A percentile compares a stretch with the other conserved stretches of the same genome.
phyloP scores from a whole-genome alignment of 2,329 filamentous ascomycete species.

The Paraconiothyrium sp. region DNA sequence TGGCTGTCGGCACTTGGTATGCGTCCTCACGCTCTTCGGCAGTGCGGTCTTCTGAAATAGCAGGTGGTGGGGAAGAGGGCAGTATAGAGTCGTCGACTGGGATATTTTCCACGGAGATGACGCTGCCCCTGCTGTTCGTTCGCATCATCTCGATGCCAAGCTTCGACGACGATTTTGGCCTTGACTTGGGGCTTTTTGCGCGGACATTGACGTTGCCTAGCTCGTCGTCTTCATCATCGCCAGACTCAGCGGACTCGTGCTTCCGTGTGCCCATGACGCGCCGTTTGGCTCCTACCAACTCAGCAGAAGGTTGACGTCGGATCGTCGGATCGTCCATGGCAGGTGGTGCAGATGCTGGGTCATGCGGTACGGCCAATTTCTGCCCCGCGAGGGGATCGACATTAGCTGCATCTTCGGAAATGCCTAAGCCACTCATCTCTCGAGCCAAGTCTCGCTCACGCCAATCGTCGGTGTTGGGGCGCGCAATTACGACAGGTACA shows the following conservation, averaged over 20 bases:
- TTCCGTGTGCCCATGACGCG: slow-evolving; percentile 78
- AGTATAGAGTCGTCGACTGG: slow-evolving; percentile 44
- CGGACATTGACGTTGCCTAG: slow-evolving; percentile 68
- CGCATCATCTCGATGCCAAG: slow-evolving; percentile 98
- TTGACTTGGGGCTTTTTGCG: slow-evolving; percentile 60
- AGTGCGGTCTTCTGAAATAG: slow-evolving; percentile 52
- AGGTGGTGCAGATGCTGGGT: slow-evolving; percentile 65
- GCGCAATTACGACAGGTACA: slow-evolving; percentile 76
- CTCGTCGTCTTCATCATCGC: slow-evolving; percentile 95
- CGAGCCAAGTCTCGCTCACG: slow-evolving; percentile 65
- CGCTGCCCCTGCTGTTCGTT: slow-evolving; percentile 91
- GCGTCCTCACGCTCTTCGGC: slow-evolving; percentile 46
- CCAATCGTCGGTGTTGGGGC: slow-evolving; percentile 81
- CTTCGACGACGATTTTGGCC: slow-evolving; percentile 71
- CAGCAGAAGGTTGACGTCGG: slow-evolving; percentile 73
- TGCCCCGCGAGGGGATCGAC: slow-evolving; percentile 46
- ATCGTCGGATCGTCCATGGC: slow-evolving; percentile 61
- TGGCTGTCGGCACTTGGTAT: slow-evolving; percentile 39
- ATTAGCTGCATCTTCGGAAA: slow-evolving; percentile 69
- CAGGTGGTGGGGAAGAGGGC: slow-evolving; percentile 50
- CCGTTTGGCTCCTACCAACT: slow-evolving; percentile 77
- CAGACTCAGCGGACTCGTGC: slow-evolving; percentile 82
- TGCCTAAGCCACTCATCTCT: slow-evolving; percentile 74
- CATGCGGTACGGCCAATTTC: slow-evolving; percentile 46
- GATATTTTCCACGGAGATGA: slow-evolving; percentile 60